Evolutionary conservation across 2,329 filamentous ascomycete species (phyloP), one percentile per base, ranked within the genome.

Genomic region (Emmonsiellopsis sp.): DNA sequence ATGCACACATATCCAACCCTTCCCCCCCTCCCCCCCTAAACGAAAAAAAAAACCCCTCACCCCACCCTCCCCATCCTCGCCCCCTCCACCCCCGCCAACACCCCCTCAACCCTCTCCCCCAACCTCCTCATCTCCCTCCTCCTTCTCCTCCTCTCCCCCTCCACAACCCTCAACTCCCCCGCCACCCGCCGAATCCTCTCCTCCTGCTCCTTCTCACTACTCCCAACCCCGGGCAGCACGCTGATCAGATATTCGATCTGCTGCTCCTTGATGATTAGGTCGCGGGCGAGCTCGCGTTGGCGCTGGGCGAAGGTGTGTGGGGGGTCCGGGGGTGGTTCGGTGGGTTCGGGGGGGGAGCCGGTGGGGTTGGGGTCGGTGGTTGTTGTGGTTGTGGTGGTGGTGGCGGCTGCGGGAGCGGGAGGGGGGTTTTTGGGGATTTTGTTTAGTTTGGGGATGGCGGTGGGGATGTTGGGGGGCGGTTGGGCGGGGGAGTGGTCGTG

Each of bases 211-310:
- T 65, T 66, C 59, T 75, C 71, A 10, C 67, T 71, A 9, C 66
- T 67, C 9, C 68, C 73, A 32, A 76, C 71, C 13, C 74, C 74
- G 0, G 74, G 74, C 45, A 77, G 55, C 32, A 71, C 67, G 5
- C 68, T 68, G 42, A 77, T 72, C 50, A 77, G 56, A 49, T 73
- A 70, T 62, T 77, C 74, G 52, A 77, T 77, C 66, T 77, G 74
- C 63, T 75, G 71, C 52, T 75, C 71, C 60, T 77, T 77, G 54
- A 74, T 68, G 42, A 77, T 70, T 2, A 77, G 62, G 56, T 77
- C 74, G 2, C 73, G 67, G n/a, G 73, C 74, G 5, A 77, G 60
- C 56, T 77, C 74, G 9, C 68, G 64, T 62, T 76, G 74, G 5
- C 73, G 68, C 21, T 64, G 65, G 0, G 69, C 67, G 55, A 77